Evolutionary conservation across 371 early-diverging fungal species (phyloP).

Genomic region (Encephalitozoon romaleae): DNA sequence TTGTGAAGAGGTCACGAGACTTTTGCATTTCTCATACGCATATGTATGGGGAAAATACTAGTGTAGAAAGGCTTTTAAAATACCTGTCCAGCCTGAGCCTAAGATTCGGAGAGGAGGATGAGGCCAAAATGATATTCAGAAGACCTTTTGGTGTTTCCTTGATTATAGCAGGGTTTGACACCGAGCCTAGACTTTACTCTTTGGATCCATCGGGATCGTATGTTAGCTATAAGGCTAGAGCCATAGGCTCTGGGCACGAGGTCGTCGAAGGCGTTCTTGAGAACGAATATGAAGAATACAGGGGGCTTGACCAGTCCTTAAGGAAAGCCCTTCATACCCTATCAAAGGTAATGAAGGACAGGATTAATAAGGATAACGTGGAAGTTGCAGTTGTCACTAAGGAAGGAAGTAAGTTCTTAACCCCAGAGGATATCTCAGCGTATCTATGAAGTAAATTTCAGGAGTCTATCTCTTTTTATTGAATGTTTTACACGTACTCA

Average conservation of each 20-base stretch:
- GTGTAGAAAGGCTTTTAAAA: conserved; percentile 53
- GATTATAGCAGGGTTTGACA: conserved; percentile 88
- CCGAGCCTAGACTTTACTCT: conserved; percentile 88
- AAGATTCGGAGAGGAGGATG: conserved; percentile 60
- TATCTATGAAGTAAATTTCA: conserved; percentile 21
- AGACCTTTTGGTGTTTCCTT: conserved; percentile 96
- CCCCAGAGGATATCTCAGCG: conserved; percentile 45
- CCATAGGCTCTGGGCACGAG: conserved; percentile 94
- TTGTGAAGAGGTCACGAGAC: conserved; percentile 51
- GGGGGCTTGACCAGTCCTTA: conserved; percentile 76
- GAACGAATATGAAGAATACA: conserved; percentile 68
- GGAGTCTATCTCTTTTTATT: neutral
- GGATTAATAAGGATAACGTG: conserved; percentile 80
- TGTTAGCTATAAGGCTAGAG: conserved; percentile 77
- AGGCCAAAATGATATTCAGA: conserved; percentile 55
- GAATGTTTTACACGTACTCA: neutral
- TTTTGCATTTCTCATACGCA: conserved; percentile 49
- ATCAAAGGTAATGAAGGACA: conserved; percentile 98
- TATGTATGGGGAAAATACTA: conserved; percentile 52
- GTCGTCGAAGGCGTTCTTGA: conserved; percentile 91
- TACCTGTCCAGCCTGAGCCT: conserved; percentile 51
- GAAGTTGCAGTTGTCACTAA: conserved; percentile 73
- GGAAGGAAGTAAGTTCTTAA: conserved; percentile 37
- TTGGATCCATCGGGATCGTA: conserved; percentile 90
- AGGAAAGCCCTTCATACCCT: conserved; percentile 79